Evolutionary conservation across 192 early-diverging fungal species (phyloP), one percentile per base, ranked within the genome.

Genomic region (Entophlyctis luteolus): DNA sequence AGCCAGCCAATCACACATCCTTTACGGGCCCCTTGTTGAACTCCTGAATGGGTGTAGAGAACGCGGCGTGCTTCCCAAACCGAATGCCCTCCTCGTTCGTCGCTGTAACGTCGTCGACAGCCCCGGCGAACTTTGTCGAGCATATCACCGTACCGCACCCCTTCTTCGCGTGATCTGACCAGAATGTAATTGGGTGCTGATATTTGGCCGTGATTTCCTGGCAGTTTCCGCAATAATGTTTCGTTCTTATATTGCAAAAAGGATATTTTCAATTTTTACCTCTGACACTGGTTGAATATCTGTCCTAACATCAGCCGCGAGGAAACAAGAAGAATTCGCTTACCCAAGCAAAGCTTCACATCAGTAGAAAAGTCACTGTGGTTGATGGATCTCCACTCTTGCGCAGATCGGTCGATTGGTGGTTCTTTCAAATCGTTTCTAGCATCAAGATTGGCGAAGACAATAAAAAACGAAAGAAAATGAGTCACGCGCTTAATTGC

Each of bases 151-250:
- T 75, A 3, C 80, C 77, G 39, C 37, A 50, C 14, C 75, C 80
- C 58, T 72, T 79, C 1, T 62, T 69, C 1, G 80, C 81, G 52
- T 66, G 65, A 37, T 77, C 76, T 1, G 67, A 63, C 81, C 81
- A 83, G 49, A 83, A 83, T 0, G 81, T 83, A 68, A 83, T 79
- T n/a, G 81, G 81, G 10, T 70, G 60, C 16, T 48, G 62, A 42
- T 70, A 80, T 27, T 63, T 42, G 2, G 39, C 56, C 2, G 52
- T 16, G 14, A 73, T 66, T 48, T 57, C 75, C 69, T 76, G 37
- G 28, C n/a, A n/a, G n/a, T n/a, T n/a, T n/a, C n/a, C n/a, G n/a
- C n/a, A n/a, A n/a, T n/a, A n/a, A n/a, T n/a, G n/a, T n/a, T n/a
- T n/a, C n/a, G n/a, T n/a, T n/a, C n/a, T n/a, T n/a, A n/a, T n/a